Percentiles rank a stretch among this genome's conserved stretches.
phyloP scores from a whole-genome alignment of 345 rosid genomes.

The Eucalyptus erythrocorys region DNA sequence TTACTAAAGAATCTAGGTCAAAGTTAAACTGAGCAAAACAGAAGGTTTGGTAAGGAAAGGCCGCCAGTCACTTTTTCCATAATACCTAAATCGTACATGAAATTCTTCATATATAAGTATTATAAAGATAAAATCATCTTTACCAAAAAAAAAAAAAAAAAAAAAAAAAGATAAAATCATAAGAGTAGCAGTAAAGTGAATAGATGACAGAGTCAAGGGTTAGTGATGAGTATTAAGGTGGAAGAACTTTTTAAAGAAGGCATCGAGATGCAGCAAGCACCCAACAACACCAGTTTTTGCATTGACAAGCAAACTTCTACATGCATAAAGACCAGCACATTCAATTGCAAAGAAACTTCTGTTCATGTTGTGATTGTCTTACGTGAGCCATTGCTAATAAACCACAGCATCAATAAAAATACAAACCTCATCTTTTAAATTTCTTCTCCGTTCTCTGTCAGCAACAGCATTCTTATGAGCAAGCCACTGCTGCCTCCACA shows the following conservation, averaged over 20 bases:
- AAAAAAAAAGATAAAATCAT: neutral
- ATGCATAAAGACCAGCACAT: neutral
- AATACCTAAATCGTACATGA: neutral
- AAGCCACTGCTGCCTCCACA: conserved; percentile 78
- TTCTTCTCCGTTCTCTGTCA: conserved; percentile 51
- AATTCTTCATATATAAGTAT: neutral
- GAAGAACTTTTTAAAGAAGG: neutral
- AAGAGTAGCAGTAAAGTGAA: neutral
- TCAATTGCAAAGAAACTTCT: neutral
- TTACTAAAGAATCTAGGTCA: neutral
- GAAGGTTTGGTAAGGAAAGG: neutral
- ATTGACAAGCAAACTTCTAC: neutral
- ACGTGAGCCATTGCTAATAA: neutral
- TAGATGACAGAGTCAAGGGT: neutral
- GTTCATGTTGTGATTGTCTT: neutral
- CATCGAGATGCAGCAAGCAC: neutral
- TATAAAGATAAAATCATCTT: neutral
- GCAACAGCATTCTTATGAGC: conserved; percentile 60
- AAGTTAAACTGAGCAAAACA: neutral
- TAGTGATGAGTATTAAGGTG: neutral
- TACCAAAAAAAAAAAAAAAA: no score
- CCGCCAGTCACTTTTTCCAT: neutral
- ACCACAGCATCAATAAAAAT: neutral
- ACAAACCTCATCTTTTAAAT: conserved; percentile 27
- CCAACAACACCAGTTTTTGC: neutral